Base-by-base conservation (phyloP, 768 basidiomycete genomes). In the Podaxis sp. region DNA sequence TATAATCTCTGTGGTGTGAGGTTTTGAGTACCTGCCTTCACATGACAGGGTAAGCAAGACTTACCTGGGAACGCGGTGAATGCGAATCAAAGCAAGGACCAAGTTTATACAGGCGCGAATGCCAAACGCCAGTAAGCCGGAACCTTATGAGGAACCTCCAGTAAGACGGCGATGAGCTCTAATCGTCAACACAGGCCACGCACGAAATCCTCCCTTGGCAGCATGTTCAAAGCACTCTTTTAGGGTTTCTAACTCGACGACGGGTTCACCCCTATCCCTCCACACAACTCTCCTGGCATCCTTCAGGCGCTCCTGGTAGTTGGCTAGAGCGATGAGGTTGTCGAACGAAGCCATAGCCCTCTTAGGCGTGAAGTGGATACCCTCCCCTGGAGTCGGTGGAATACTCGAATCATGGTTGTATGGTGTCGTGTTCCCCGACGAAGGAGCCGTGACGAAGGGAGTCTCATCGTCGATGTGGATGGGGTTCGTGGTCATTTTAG, bases 51-150 rank as follows among this genome's bases (percentile, higher is more conserved):
- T 35, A 51, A 6, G 40, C 23, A 11, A 38, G 14, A 68, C 82
- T 64, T 61, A 93, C 93, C 80, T 86, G 50, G 87, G 82, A 1
- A 87, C 77, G 50, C 74, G 81, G 23, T 89, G 82, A 11, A 92
- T 82, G 35, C 89, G 79, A 55, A 95, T 82, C n/a, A 92, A 71
- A 4, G 89, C 82, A 9, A 97, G 72, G 10, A 94, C 83, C 13
- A 95, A 69, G 69, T 94, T 97, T 27, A 98, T 80, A 21, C 87
- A 86, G 0, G 93, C 89, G 21, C 95, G 82, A 36, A 96, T 87
- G 36, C 83, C 83, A 64, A 91, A 93, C 0, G 89, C 94, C 16
- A 98, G 77, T 0, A 85, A 72, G 13, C 87, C 90, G 23, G 95
- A 90, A 59, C 95, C 93, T 95, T 66, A 18, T 57, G 27, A 57